Conservation (phyloP, 441 rosid genomes). For the Mallotus repandus region DNA sequence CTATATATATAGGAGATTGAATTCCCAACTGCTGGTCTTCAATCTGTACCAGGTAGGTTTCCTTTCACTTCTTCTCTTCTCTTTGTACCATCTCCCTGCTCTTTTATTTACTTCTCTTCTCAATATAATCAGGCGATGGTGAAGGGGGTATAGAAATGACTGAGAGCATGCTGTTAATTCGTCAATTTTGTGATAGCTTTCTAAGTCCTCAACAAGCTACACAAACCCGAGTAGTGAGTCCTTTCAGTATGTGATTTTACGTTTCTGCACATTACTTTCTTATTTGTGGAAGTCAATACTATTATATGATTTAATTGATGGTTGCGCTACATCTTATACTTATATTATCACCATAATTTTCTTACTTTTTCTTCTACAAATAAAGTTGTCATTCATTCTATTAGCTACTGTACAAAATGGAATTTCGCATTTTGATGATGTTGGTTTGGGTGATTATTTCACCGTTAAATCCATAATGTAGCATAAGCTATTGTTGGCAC, state of each 20-base stretch:
- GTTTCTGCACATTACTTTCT: no score
- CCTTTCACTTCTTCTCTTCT: not conserved
- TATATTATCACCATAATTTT: not conserved
- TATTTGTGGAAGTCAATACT: no score
- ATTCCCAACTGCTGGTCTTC: constrained; percentile 92
- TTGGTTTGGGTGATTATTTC: not conserved
- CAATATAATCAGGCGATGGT: constrained; percentile 63
- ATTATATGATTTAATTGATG: no score
- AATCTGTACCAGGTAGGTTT: constrained; percentile 76
- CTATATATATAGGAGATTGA: constrained; percentile 73
- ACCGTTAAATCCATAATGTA: constrained; percentile 32
- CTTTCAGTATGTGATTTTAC: no score
- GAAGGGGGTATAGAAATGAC: constrained; percentile 98
- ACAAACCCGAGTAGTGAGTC: constrained; percentile 77
- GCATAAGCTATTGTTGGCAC: not conserved
- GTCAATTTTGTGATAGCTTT: constrained; percentile 75
- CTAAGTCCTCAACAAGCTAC: constrained; percentile 57
- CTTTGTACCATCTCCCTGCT: not conserved
- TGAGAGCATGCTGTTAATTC: constrained; percentile 79
- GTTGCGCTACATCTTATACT: no score
- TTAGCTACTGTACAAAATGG: not conserved
- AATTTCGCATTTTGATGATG: not conserved
- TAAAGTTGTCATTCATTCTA: not conserved
- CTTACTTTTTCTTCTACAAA: not conserved
- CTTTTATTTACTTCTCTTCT: not conserved